A percentile compares a stretch with the other conserved stretches of the same genome.
phyloP scores from a whole-genome alignment of 1,284 basidiomycete species.

The Ustilago crameri region DNA sequence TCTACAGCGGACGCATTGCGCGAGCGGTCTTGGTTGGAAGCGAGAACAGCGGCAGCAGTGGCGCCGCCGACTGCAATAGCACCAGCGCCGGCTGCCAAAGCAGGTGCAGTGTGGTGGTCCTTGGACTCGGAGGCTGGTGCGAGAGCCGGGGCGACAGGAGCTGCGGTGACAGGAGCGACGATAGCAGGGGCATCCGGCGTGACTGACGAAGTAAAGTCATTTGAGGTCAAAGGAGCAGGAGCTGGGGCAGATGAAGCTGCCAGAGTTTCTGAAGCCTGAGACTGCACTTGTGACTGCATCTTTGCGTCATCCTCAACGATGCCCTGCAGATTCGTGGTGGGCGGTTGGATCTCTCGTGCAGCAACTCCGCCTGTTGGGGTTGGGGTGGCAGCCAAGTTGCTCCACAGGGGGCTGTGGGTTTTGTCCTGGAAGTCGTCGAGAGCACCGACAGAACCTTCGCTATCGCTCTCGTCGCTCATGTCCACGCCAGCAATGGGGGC shows the following conservation, averaged over 20 bases:
- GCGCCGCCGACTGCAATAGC: slow-evolving; percentile 26
- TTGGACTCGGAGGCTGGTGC: slow-evolving; percentile 3
- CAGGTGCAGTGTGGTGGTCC: slow-evolving; percentile 5
- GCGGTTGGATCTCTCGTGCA: slow-evolving; percentile 36
- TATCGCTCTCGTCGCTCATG: slow-evolving; percentile 66
- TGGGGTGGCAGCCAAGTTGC: slow-evolving; percentile 37
- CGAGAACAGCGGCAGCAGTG: slow-evolving; percentile 54
- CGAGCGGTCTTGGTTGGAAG: slow-evolving; percentile 20
- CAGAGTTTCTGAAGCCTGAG: slow-evolving; percentile 6
- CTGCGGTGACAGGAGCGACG: neutral
- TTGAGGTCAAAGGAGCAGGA: slow-evolving; percentile 24
- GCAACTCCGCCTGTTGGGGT: slow-evolving; percentile 22
- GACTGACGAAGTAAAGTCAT: slow-evolving; percentile 16
- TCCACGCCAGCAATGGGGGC: slow-evolving; percentile 63
- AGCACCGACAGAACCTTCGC: slow-evolving; percentile 50
- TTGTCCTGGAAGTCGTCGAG: slow-evolving; percentile 48
- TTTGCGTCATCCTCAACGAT: slow-evolving; percentile 27
- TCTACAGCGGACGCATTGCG: slow-evolving; percentile 10
- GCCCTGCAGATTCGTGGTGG: slow-evolving; percentile 27
- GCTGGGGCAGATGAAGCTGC: slow-evolving; percentile 16
- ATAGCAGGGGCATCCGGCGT: slow-evolving; percentile 16
- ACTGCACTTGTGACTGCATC: neutral
- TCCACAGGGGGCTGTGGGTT: slow-evolving; percentile 62
- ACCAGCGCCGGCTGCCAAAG: slow-evolving; percentile 23
- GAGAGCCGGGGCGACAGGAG: neutral